phyloP scores from a whole-genome alignment of 2,329 filamentous ascomycete species.

The Xylariaceae sp. region DNA sequence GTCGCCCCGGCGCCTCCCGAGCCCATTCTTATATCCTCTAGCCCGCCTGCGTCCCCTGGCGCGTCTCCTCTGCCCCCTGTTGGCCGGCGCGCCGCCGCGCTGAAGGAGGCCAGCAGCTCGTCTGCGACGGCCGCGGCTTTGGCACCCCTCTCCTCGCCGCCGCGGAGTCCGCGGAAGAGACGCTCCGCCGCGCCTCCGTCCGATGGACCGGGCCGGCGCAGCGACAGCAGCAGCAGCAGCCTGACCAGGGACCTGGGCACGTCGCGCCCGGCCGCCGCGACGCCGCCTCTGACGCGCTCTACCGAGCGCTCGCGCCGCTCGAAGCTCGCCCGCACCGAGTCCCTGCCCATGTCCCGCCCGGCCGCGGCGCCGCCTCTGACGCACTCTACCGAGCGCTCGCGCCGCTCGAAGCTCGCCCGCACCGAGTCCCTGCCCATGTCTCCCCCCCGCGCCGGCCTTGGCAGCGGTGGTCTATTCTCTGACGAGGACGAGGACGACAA shows the following conservation, averaged over 20 bases:
- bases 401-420: slow-evolving; percentile 16
- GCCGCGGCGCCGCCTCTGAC: background rate
- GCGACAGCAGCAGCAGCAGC: background rate
- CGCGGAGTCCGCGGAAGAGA: slow-evolving; percentile 8
- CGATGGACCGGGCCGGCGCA: background rate
- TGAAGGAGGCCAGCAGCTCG: too few relatives aligned
- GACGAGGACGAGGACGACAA: slow-evolving; percentile 14
- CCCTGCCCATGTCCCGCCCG: slow-evolving; percentile 12
- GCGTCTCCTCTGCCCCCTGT: slow-evolving; percentile 18
- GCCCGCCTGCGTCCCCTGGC: slow-evolving; percentile 30
- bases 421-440: slow-evolving; percentile 5
- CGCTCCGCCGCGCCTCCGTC: slow-evolving; percentile 11
- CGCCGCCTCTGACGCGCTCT: slow-evolving; percentile 12
- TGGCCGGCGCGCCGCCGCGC: too few relatives aligned
- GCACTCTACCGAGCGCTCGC: slow-evolving; percentile 5
- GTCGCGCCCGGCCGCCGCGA: slow-evolving; percentile 2
- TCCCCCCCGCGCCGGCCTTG: too few relatives aligned
- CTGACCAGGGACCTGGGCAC: background rate
- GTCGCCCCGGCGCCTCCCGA: slow-evolving; percentile 18
- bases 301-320: slow-evolving; percentile 12
- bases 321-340: slow-evolving; percentile 23
- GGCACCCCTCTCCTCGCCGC: slow-evolving; percentile 3
- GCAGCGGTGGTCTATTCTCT: too few relatives aligned
- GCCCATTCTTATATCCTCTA: slow-evolving; percentile 38
- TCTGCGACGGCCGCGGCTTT: too few relatives aligned